phyloP scores from a whole-genome alignment of 768 basidiomycete genomes.

The Clathrus columnatus region DNA sequence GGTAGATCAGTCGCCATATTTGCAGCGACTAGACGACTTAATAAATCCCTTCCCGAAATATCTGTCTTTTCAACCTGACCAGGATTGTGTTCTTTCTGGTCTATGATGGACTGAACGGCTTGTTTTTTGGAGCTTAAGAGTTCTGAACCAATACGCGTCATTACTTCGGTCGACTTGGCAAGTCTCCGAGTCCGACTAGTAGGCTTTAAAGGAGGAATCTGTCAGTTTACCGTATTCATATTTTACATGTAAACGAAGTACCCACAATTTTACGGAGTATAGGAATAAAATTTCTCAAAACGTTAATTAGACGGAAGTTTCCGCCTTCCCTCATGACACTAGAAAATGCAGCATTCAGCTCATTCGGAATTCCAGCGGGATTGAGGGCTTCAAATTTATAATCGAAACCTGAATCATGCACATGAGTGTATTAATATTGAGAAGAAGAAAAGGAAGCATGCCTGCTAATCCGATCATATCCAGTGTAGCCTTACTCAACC shows the following conservation, averaged over 20 bases:
- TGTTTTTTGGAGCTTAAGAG: slow-evolving; percentile 27
- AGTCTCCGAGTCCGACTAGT: neutral
- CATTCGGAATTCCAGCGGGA: slow-evolving; percentile 19
- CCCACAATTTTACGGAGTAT: slow-evolving; percentile 18
- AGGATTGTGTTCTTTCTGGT: slow-evolving; percentile 23
- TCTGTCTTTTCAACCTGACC: slow-evolving; percentile 8
- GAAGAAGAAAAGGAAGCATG: neutral
- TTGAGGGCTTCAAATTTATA: slow-evolving; percentile 27
- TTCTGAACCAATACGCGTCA: slow-evolving; percentile 11
- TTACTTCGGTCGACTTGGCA: neutral
- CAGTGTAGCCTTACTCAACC: slow-evolving; percentile 14
- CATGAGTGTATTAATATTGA: neutral
- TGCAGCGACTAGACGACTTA: slow-evolving; percentile 52
- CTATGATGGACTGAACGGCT: slow-evolving; percentile 18
- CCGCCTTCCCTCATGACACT: slow-evolving; percentile 16
- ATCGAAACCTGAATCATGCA: slow-evolving; percentile 22
- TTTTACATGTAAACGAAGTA: neutral
- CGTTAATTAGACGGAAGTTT: neutral
- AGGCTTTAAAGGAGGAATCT: neutral
- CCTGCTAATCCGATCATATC: slow-evolving; percentile 20
- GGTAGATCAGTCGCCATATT: slow-evolving; percentile 56
- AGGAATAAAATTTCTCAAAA: slow-evolving; percentile 18
- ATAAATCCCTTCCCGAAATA: slow-evolving; percentile 40
- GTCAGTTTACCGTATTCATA: neutral
- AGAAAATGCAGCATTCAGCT: slow-evolving; percentile 24